phyloP scores from a whole-genome alignment of 1,284 basidiomycete genomes.

The Prillingera fragicola region DNA sequence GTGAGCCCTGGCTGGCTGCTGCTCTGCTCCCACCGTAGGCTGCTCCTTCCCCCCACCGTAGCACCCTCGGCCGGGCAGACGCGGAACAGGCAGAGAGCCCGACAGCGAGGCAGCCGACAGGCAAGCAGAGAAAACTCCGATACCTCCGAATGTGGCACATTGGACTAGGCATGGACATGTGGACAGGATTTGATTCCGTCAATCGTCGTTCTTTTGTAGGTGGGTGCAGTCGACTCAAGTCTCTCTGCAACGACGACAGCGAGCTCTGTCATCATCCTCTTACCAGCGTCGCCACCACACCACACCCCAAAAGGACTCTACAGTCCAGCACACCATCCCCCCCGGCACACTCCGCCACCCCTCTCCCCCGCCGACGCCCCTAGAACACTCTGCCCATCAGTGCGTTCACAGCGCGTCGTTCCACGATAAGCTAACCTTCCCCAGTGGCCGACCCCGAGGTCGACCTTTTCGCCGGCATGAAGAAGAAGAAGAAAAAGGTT shows the following conservation, averaged over 20 bases:
- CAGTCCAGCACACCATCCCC: neutral
- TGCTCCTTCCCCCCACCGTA: no score
- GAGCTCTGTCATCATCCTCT: neutral
- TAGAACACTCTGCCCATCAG: conserved; percentile 1
- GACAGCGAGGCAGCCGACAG: no score
- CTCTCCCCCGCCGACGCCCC: neutral
- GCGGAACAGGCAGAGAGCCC: no score
- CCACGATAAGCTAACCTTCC: neutral
- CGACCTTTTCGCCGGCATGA: conserved; percentile 52
- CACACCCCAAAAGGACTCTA: neutral
- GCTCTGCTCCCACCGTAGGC: no score
- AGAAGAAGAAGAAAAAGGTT: conserved; percentile 53
- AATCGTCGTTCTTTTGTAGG: no score
- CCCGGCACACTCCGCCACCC: neutral
- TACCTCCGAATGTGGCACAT: no score
- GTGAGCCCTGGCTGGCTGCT: neutral
- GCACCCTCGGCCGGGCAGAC: no score
- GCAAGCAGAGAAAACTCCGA: neutral
- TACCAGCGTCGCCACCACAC: neutral
- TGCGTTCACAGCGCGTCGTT: conserved; percentile 1
- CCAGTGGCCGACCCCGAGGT: conserved; percentile 47
- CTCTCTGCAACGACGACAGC: no score
- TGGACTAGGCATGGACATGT: no score
- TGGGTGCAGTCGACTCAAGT: no score
- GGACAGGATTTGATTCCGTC: no score